Base-by-base conservation (phyloP, 768 basidiomycete species). In the Neoboletus brunneissimus region DNA sequence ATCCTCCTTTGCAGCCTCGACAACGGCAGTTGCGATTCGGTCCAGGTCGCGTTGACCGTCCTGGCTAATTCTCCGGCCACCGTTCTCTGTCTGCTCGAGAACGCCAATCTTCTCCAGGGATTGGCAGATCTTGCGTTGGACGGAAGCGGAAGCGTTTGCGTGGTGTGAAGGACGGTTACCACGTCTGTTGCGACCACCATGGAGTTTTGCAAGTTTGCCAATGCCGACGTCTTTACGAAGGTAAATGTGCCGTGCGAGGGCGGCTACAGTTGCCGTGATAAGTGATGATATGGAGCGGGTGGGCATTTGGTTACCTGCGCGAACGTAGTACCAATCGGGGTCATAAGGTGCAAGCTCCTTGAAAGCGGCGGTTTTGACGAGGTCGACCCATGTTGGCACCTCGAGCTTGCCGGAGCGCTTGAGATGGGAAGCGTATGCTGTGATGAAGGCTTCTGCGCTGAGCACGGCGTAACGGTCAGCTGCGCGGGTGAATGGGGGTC, bases 281-380 rank as follows among this genome's bases (percentile, higher is more conserved):
- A 13, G 13, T 32, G 31, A 6, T 37, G 12, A 29, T 4, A 1
- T 18, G 57, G 47, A 58, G 48, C 25, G 11, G 44, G 18, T 8
- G 5, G 7, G 35, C 0, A 32, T 18, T 40, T 0, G 22, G 86
- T 73, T 70, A 97, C 95, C 95, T 77, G 96, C 91, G 69, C 97
- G 93, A 73, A 96, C 82, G 79, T 98, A 99, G 84, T 87, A 99
- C 97, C 97, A 99, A 76, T 99, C 97, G 42, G 93, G 91, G 77
- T 98, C 94, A 79, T 98, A 98, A 53, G 97, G 97, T 52, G 95
- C 96, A 58, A 97, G 91, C 79, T 99, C 97, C 77, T 98, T 98
- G 84, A 81, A 94, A 57, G 89, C 79, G 73, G 92, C 96, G 59
- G 97, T 99, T 83, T 99, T 99, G 74, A 99, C 97, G 67, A 98